A percentile compares a stretch with the other conserved stretches of the same genome.
phyloP scores from a whole-genome alignment of 2,329 filamentous ascomycete genomes.

The Calonectria hongkongensis region DNA sequence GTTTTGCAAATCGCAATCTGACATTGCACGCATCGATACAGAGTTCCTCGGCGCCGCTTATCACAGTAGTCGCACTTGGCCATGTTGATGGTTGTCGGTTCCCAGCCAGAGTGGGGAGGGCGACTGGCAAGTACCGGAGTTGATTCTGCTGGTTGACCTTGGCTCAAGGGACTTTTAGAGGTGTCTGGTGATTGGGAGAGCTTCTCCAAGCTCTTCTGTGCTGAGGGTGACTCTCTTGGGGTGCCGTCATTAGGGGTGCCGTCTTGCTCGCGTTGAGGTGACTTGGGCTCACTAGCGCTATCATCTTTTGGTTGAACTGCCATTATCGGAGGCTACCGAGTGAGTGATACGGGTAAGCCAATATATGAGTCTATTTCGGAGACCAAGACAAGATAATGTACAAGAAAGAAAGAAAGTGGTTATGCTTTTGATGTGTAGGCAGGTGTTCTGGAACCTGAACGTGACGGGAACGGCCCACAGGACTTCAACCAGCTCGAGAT shows the following conservation, averaged over 20 bases:
- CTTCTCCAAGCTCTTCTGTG: neutral
- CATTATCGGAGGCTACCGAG: neutral
- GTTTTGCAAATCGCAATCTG: slow-evolving; percentile 35
- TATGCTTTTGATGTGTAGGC: neutral
- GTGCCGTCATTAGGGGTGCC: neutral
- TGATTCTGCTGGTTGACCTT: neutral
- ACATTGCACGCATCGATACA: slow-evolving; percentile 36
- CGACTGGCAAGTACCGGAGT: slow-evolving; percentile 11
- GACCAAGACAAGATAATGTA: neutral
- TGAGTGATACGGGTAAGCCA: neutral
- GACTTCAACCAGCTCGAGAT: neutral
- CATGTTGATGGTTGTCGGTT: slow-evolving; percentile 38
- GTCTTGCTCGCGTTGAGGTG: neutral
- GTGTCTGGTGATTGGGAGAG: neutral
- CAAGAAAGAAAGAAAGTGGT: neutral
- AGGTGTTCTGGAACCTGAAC: neutral
- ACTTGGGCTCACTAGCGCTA: neutral
- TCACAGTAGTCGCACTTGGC: slow-evolving; percentile 44
- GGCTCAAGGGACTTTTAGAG: neutral
- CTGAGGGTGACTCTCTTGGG: neutral
- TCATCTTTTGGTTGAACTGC: slow-evolving; percentile 1
- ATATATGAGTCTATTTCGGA: neutral
- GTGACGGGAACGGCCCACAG: neutral
- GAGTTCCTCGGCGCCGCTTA: slow-evolving; percentile 23
- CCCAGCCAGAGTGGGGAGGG: slow-evolving; percentile 37